Conservation (phyloP, 2,329 filamentous ascomycete species). For the Shiraia sp. region DNA sequence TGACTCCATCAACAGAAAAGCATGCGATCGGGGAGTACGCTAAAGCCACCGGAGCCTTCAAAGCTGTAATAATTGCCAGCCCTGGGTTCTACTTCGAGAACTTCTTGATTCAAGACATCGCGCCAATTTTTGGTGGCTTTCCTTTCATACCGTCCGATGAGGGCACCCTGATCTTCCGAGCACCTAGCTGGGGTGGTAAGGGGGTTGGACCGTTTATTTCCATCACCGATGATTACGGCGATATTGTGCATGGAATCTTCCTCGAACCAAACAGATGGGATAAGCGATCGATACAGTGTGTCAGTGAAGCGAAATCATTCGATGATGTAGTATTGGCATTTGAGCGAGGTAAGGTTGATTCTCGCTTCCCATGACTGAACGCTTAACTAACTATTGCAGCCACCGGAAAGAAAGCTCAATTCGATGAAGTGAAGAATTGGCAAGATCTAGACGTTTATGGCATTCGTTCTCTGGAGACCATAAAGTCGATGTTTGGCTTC, state of each 20-base stretch:
- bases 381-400: constrained; percentile 5
- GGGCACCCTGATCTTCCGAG: constrained; percentile 42
- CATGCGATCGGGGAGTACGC: constrained; percentile 46
- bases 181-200: constrained; percentile 48
- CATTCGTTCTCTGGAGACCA: constrained; percentile 19
- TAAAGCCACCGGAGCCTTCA: constrained; percentile 35
- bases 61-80: constrained; percentile 42
- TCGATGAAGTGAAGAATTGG: constrained; percentile 18
- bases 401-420: constrained; percentile 22
- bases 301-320: constrained; percentile 42
- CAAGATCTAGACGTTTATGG: constrained; percentile 21
- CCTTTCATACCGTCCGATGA: constrained; percentile 43
- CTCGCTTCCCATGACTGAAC: not conserved
- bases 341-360: constrained; percentile 39
- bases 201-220: constrained; percentile 47
- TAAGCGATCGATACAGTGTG: constrained; percentile 43
- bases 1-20: constrained; percentile 37
- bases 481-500: constrained; percentile 27
- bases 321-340: constrained; percentile 39
- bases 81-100: constrained; percentile 52
- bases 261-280: constrained; percentile 46
- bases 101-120: constrained; percentile 42
- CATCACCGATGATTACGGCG: constrained; percentile 50
- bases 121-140: constrained; percentile 48
- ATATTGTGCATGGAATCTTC: constrained; percentile 52